Evolutionary conservation across 768 basidiomycete species (phyloP).

Genomic region (Termitomyces titanicus): DNA sequence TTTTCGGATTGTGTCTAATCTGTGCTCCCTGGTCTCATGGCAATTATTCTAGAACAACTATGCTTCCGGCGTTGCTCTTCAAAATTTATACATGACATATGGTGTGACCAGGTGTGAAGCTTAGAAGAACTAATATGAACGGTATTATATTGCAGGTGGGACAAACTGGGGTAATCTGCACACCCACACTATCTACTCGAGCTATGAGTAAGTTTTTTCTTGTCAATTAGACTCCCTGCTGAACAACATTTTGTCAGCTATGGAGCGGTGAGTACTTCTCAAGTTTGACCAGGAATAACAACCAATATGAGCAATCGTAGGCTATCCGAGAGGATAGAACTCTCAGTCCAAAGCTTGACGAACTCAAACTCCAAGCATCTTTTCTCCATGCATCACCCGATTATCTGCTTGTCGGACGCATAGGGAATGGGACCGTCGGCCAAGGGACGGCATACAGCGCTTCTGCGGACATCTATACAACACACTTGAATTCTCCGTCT

Average conservation of each 20-base stretch:
- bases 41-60: conserved; percentile 27
- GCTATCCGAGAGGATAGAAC: conserved; percentile 56
- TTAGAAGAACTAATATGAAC: neutral
- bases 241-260: conserved; percentile 13
- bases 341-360: conserved; percentile 53
- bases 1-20: neutral
- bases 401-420: conserved; percentile 60
- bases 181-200: conserved; percentile 33
- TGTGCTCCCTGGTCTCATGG: neutral
- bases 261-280: conserved; percentile 15
- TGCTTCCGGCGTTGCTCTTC: conserved; percentile 27
- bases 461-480: conserved; percentile 44
- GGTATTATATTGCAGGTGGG: conserved; percentile 19
- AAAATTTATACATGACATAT: conserved; percentile 36
- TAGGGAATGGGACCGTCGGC: conserved; percentile 49
- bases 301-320: conserved; percentile 7
- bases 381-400: conserved; percentile 65
- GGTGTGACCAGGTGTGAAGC: conserved; percentile 15
- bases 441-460: conserved; percentile 28
- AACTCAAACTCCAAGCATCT: conserved; percentile 60
- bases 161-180: conserved; percentile 38
- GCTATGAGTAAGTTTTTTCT: conserved; percentile 28
- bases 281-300: neutral
- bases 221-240: neutral
- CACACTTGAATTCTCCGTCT: conserved; percentile 51